Evolutionary conservation across 768 basidiomycete genomes (phyloP), one percentile per base, ranked within the genome.

Genomic region (Sistotremastrum suecicum): DNA sequence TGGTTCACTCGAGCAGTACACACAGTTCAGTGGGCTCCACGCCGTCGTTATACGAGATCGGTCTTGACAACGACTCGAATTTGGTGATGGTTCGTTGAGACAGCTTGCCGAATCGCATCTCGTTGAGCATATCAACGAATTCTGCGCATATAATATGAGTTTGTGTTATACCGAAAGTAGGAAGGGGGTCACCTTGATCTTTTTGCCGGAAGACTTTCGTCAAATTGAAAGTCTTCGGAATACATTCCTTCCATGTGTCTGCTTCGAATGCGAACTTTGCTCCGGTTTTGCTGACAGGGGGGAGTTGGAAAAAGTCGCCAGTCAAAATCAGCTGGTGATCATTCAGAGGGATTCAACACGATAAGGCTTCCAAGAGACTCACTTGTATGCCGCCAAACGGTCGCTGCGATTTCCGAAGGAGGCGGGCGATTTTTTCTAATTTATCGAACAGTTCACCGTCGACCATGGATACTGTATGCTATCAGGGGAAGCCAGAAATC

Each of bases 251-350:
- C 95, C 95, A 97, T 45, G 64, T 60, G 11, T 73, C 63, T 0
- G 90, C 91, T 56, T 99, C 91, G 56, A 99, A 99, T 1, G 88
- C 89, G 55, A 97, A 98, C 56, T 80, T 88, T 38, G 85, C 75
- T n/a, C 57, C 56, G 29, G 72, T 68, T 59, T 80, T 91, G 5
- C 69, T 68, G 0, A 98, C 91, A 2, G 95, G 95, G 0, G 95
- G 95, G 4, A 99, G 74, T 60, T 99, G 94, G 66, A 98, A 97
- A 66, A 98, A 98, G 58, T 99, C 95, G 5, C 95, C 95, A 1
- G 91, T 94, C 28, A 97, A 80, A 49, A 98, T 70, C 37, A 97
- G 64, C 85, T 90, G 57, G 5, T 29, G 39, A 40, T 45, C 29
- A 4, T 35, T 35, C 31, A 37, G 30, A 30, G 10, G 9, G 37